Conservation (phyloP, 768 basidiomycete genomes). For the Lepiota venenata region DNA sequence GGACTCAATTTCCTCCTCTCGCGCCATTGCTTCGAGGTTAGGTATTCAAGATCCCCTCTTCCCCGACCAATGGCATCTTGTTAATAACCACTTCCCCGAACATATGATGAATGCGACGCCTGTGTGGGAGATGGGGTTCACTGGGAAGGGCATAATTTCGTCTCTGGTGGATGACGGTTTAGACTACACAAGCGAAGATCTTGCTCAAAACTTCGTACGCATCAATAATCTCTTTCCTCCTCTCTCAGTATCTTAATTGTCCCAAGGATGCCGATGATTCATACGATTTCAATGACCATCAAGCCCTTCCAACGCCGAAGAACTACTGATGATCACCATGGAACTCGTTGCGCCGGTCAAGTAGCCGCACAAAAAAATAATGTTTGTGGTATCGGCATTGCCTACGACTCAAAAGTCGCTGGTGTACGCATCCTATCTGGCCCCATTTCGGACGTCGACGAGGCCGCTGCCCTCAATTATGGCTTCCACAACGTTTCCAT, state of each 20-base stretch:
- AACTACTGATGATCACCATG: slow-evolving; percentile 93
- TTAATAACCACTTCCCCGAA: slow-evolving; percentile 80
- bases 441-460: slow-evolving; percentile 92
- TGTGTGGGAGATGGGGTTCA: slow-evolving; percentile 89
- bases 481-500: slow-evolving; percentile 90
- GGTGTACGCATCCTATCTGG: slow-evolving; percentile 95
- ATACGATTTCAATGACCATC: slow-evolving; percentile 96
- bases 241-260: slow-evolving; percentile 31
- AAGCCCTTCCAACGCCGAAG: slow-evolving; percentile 79
- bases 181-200: slow-evolving; percentile 85
- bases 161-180: slow-evolving; percentile 95
- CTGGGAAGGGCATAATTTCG: slow-evolving; percentile 81
- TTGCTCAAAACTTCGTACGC: slow-evolving; percentile 90
- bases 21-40: slow-evolving; percentile 54
- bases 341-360: slow-evolving; percentile 97
- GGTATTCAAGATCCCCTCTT: slow-evolving; percentile 83
- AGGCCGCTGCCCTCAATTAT: slow-evolving; percentile 93
- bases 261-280: slow-evolving; percentile 80
- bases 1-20: slow-evolving; percentile 30
- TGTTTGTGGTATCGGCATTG: slow-evolving; percentile 92
- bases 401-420: slow-evolving; percentile 87
- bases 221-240: neutral
- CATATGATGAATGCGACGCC: slow-evolving; percentile 91
- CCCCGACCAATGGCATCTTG: slow-evolving; percentile 87
- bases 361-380: slow-evolving; percentile 91